Percentiles rank a stretch among this genome's conserved stretches.
Evolutionary conservation across 495 filamentous ascomycete genomes (phyloP).

Genomic region (Annulohypoxylon nitens): DNA sequence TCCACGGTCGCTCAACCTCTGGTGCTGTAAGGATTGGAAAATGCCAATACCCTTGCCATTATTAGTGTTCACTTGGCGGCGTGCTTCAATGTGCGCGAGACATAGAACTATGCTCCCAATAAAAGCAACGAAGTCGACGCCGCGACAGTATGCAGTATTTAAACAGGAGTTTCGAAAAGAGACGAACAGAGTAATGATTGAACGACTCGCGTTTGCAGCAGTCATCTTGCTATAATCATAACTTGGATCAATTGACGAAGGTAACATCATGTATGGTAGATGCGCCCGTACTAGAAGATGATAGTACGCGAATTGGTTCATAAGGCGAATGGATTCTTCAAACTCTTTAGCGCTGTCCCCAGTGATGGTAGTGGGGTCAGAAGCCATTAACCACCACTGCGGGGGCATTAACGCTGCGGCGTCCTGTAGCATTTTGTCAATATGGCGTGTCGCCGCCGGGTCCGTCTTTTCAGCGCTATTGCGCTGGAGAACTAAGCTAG

Average conservation of each 20-base stretch:
- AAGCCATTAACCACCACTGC: slow-evolving; percentile 52
- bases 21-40: slow-evolving; percentile 56
- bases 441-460: slow-evolving; percentile 42
- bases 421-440: slow-evolving; percentile 51
- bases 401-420: slow-evolving; percentile 51
- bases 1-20: slow-evolving; percentile 58
- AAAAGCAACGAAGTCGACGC: slow-evolving; percentile 57
- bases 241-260: slow-evolving; percentile 26
- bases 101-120: slow-evolving; percentile 53
- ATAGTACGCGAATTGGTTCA: slow-evolving; percentile 53
- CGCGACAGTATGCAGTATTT: slow-evolving; percentile 51
- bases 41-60: slow-evolving; percentile 13
- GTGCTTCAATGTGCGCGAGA: slow-evolving; percentile 53
- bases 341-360: slow-evolving; percentile 29
- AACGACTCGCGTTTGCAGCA: slow-evolving; percentile 55
- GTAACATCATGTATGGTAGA: slow-evolving; percentile 53
- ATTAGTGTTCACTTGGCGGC: slow-evolving; percentile 24
- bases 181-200: slow-evolving; percentile 55
- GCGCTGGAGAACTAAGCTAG: slow-evolving; percentile 47
- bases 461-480: slow-evolving; percentile 40
- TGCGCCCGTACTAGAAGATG: slow-evolving; percentile 54
- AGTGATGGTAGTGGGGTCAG: slow-evolving; percentile 16
- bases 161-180: slow-evolving; percentile 49
- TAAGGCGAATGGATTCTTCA: slow-evolving; percentile 44
- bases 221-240: slow-evolving; percentile 56